A percentile compares a stretch with the other conserved stretches of the same genome.
phyloP scores from a whole-genome alignment of 2,329 filamentous ascomycete genomes.

The Kalaharituber pfeilii region DNA sequence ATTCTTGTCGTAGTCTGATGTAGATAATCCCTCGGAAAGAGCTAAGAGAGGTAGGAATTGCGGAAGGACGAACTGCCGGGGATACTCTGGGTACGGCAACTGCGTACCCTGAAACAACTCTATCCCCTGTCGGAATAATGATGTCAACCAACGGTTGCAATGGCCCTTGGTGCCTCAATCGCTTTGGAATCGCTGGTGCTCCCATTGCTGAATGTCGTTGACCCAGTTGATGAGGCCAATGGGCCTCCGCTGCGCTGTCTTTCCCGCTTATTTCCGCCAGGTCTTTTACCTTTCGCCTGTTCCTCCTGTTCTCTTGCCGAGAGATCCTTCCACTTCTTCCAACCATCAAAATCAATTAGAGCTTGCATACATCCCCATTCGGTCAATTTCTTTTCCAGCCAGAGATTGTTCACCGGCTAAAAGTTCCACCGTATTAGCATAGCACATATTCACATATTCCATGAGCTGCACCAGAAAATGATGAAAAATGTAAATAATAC shows the following conservation, averaged over 20 bases:
- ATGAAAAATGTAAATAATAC: conserved; percentile 32
- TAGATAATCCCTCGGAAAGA: too few relatives aligned
- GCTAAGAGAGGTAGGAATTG: too few relatives aligned
- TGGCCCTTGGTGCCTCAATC: neutral
- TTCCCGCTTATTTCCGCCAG: neutral
- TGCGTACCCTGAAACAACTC: too few relatives aligned
- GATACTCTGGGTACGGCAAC: too few relatives aligned
- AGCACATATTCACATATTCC: too few relatives aligned
- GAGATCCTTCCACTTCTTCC: conserved; percentile 92
- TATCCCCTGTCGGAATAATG: too few relatives aligned
- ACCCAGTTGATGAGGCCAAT: neutral
- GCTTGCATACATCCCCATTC: conserved; percentile 99
- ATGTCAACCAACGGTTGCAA: neutral
- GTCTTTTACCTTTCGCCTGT: neutral
- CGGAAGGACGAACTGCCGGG: too few relatives aligned
- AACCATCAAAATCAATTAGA: conserved; percentile 93
- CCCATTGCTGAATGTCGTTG: neutral
- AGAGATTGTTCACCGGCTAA: conserved; percentile 90
- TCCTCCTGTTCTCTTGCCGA: conserved; percentile 24
- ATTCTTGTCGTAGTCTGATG: too few relatives aligned
- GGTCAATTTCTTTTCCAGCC: conserved; percentile 93
- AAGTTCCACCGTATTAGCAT: conserved; percentile 3
- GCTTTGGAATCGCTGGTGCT: neutral
- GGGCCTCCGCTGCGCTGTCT: neutral
- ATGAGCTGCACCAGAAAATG: conserved; percentile 21